A percentile compares a stretch with the other conserved stretches of the same genome.
These are phyloP conservation scores for Calonectria pauciramosa DNA, from an alignment of 2,329 filamentous ascomycete species.

Conservation along the genomic window DNA sequence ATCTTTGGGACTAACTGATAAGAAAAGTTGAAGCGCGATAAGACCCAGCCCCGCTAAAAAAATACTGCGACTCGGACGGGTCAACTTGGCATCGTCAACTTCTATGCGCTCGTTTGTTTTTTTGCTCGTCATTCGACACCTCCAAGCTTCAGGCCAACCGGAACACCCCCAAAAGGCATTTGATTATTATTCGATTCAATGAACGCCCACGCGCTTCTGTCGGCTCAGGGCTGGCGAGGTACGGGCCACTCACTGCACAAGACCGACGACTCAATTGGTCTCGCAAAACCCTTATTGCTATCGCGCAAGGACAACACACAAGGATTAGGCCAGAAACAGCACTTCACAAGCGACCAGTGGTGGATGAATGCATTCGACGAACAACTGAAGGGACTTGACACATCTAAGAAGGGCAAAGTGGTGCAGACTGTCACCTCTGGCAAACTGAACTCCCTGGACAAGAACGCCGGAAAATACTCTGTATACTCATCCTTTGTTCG, in stretches of 20 bases:
- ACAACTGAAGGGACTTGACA: slow-evolving; percentile 85
- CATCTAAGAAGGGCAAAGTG: slow-evolving; percentile 67
- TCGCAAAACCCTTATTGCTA: slow-evolving; percentile 86
- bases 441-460: slow-evolving; percentile 69
- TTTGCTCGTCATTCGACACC: not conserved
- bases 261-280: slow-evolving; percentile 78
- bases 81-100: slow-evolving; percentile 2
- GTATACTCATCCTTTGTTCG: slow-evolving; percentile 89
- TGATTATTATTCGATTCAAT: slow-evolving; percentile 60
- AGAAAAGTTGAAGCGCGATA: slow-evolving; percentile 38
- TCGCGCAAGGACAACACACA: slow-evolving; percentile 85
- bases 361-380: slow-evolving; percentile 97
- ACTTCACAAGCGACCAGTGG: slow-evolving; percentile 86
- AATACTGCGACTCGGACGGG: slow-evolving; percentile 14
- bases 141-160: not conserved
- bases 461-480: slow-evolving; percentile 69
- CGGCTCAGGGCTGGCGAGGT: slow-evolving; percentile 90
- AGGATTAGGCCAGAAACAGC: slow-evolving; percentile 83
- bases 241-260: slow-evolving; percentile 89
- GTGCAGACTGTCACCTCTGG: slow-evolving; percentile 69
- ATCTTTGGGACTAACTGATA: slow-evolving; percentile 23
- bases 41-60: slow-evolving; percentile 48
- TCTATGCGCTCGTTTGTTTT: not conserved
- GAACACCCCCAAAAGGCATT: not conserved
- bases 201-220: slow-evolving; percentile 87